Conservation (phyloP, 2,329 filamentous ascomycete species). For the Hyphodiscus sp. region DNA sequence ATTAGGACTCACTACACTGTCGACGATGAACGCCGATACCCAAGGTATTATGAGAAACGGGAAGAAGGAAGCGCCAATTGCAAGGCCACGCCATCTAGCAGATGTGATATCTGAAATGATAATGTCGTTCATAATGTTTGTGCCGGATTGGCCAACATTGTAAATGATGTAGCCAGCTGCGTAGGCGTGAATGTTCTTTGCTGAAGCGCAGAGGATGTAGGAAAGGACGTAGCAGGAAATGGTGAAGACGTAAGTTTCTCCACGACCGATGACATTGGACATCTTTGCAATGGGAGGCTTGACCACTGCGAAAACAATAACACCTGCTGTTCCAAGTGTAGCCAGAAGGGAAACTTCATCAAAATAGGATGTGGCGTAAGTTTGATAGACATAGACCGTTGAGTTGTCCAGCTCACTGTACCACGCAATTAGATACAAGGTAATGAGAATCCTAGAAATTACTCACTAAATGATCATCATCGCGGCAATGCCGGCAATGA, state of each 20-base stretch:
- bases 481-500: constrained; percentile 20
- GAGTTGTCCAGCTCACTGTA: too few relatives aligned
- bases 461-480: constrained; percentile 25
- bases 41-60: constrained; percentile 52
- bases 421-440: too few relatives aligned
- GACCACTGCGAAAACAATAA: constrained; percentile 43
- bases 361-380: background rate
- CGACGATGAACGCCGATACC: constrained; percentile 44
- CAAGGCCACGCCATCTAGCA: constrained; percentile 43
- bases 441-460: too few relatives aligned
- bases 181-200: constrained; percentile 45
- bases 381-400: too few relatives aligned
- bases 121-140: constrained; percentile 55
- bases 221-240: constrained; percentile 48
- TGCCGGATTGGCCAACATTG: constrained; percentile 47
- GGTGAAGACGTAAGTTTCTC: constrained; percentile 52
- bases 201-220: constrained; percentile 51
- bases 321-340: constrained; percentile 26
- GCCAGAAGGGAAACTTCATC: constrained; percentile 24
- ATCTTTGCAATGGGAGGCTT: constrained; percentile 57
- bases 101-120: constrained; percentile 57
- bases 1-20: constrained; percentile 32
- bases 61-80: constrained; percentile 42
- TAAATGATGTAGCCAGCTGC: constrained; percentile 52
- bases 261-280: constrained; percentile 54